Conservation (phyloP, 306 rosid genomes). For the Ziziphus jujuba region DNA sequence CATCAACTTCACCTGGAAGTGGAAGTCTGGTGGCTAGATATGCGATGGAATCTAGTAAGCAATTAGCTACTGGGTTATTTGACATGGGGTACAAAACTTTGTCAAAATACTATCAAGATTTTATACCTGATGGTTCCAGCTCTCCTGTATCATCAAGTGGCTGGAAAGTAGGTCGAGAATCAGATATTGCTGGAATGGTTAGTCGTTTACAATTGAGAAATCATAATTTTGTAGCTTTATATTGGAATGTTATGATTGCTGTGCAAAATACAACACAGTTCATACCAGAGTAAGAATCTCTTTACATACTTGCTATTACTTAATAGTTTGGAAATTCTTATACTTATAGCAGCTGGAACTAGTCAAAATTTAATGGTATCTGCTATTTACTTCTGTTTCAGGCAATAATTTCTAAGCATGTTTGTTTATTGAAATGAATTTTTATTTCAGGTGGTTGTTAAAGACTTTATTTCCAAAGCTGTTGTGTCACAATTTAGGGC, state of each 20-base stretch:
- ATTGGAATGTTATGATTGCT: not conserved
- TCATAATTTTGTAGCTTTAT: not conserved
- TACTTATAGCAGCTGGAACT: not conserved
- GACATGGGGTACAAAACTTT: conserved; percentile 95
- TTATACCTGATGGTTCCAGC: conserved; percentile 83
- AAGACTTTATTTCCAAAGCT: conserved; percentile 72
- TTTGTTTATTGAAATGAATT: conserved; percentile 18
- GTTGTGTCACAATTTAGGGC: conserved; percentile 85
- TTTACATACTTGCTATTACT: not conserved
- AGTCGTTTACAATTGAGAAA: conserved; percentile 38
- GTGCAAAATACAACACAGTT: not conserved
- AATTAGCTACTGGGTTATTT: conserved; percentile 78
- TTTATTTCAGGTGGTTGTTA: conserved; percentile 76
- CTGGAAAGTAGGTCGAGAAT: conserved; percentile 78
- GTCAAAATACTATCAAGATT: conserved; percentile 90
- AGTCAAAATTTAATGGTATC: conserved; percentile 3
- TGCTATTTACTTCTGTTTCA: conserved; percentile 15
- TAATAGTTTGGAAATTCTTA: not conserved
- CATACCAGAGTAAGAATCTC: not conserved
- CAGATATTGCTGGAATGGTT: conserved; percentile 87
- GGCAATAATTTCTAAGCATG: not conserved
- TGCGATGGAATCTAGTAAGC: conserved; percentile 99
- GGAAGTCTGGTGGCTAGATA: conserved; percentile 92
- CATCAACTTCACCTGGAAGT: conserved; percentile 88
- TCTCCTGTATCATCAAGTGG: conserved; percentile 82